Conservation (phyloP, 2,329 filamentous ascomycete species). For the Corynespora cassiicola region DNA sequence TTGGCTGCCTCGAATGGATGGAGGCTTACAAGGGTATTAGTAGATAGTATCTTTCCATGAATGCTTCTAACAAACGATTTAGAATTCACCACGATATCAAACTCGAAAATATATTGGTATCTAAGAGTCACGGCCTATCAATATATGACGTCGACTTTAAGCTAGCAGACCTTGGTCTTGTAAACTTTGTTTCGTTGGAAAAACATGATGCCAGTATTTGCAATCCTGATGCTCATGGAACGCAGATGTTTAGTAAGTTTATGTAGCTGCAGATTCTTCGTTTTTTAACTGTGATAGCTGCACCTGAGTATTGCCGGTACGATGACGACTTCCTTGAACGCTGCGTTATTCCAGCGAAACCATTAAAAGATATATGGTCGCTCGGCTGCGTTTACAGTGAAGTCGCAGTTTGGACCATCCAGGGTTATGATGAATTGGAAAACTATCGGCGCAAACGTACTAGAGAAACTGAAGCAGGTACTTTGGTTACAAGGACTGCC, state of each 20-base stretch:
- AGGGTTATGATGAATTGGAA: conserved; percentile 14
- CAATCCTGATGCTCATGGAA: conserved; percentile 32
- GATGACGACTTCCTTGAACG: conserved; percentile 7
- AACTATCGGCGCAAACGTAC: conserved; percentile 14
- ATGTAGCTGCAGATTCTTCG: neutral
- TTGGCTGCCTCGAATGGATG: too few species aligned
- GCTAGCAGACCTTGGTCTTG: conserved; percentile 47
- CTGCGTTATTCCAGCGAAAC: conserved; percentile 18
- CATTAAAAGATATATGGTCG: conserved; percentile 50
- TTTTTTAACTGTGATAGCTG: conserved; percentile 13
- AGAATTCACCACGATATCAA: conserved; percentile 55
- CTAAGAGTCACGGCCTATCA: conserved; percentile 8
- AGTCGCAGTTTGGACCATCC: conserved; percentile 25
- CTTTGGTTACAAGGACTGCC: conserved; percentile 1
- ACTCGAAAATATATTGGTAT: conserved; percentile 50
- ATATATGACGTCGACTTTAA: conserved; percentile 38
- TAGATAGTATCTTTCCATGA: too few species aligned
- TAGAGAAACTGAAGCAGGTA: conserved; percentile 3
- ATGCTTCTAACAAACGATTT: too few species aligned
- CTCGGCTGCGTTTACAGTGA: conserved; percentile 31
- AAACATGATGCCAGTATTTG: neutral
- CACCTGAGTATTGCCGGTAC: conserved; percentile 23
- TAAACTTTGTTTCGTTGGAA: conserved; percentile 23
- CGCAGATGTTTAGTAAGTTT: conserved; percentile 44
- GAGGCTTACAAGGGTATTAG: conserved; percentile 10